Conservation (phyloP, 805 yeast genomes). For the Ogataea nitratoaversa region DNA sequence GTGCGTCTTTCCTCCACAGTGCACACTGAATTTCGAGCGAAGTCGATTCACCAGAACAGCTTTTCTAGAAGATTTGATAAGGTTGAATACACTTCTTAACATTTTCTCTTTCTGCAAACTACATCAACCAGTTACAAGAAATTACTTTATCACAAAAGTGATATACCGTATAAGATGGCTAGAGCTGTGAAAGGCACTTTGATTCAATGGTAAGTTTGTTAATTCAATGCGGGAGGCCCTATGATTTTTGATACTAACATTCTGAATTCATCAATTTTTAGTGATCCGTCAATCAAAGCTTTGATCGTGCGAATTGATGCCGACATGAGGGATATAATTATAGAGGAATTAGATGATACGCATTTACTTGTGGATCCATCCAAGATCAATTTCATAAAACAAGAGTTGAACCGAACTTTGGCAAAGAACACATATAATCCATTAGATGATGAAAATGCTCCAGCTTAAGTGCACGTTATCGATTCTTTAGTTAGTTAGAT, state of each 20-base stretch:
- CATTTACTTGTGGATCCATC: constrained; percentile 79
- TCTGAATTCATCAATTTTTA: constrained; percentile 1
- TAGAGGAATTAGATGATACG: constrained; percentile 86
- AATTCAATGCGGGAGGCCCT: no score
- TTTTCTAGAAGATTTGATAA: no score
- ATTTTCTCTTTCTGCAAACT: no score
- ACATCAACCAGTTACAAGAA: no score
- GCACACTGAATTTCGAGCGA: no score
- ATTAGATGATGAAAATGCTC: constrained; percentile 59
- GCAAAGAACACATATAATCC: constrained; percentile 86
- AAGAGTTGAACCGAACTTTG: constrained; percentile 68
- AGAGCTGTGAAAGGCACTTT: constrained; percentile 54
- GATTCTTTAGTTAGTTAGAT: background rate
- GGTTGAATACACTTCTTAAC: no score
- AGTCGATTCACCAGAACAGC: no score
- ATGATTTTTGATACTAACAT: constrained; percentile 4
- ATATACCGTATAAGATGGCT: constrained; percentile 39
- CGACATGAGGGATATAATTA: constrained; percentile 60
- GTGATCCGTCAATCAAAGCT: constrained; percentile 93
- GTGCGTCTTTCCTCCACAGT: no score
- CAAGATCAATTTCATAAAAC: constrained; percentile 71
- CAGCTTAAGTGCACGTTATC: background rate
- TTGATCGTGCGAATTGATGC: constrained; percentile 79
- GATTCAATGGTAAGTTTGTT: constrained; percentile 36
- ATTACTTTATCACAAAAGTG: no score